These are phyloP conservation scores for Apiospora pterosperma DNA, from an alignment of 2,329 filamentous ascomycete species.

Conservation along the genomic window DNA sequence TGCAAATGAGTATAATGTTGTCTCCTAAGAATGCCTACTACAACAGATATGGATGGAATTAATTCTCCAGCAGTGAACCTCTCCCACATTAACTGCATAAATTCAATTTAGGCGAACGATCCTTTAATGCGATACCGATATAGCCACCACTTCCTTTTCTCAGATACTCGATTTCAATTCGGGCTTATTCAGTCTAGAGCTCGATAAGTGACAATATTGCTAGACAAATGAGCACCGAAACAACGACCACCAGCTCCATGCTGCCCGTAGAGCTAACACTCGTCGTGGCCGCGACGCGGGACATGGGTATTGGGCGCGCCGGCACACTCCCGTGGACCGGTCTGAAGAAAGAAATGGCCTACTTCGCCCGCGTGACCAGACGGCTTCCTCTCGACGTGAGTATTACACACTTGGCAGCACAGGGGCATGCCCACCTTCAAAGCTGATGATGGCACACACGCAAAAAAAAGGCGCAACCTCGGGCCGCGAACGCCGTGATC, in stretches of 20 bases:
- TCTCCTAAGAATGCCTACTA: not conserved
- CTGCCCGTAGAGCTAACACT: conserved; percentile 67
- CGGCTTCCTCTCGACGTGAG: conserved; percentile 44
- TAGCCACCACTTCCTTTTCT: too few species aligned
- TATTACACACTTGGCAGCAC: not conserved
- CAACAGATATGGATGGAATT: too few species aligned
- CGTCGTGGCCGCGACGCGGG: conserved; percentile 87
- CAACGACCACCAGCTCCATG: conserved; percentile 5
- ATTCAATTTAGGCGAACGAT: not conserved
- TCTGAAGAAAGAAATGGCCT: conserved; percentile 87
- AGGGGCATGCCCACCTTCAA: too few species aligned
- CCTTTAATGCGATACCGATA: too few species aligned
- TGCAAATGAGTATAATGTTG: not conserved
- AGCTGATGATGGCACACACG: not conserved
- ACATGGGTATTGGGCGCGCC: conserved; percentile 80
- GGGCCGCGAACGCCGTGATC: conserved; percentile 69
- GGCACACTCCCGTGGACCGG: conserved; percentile 86
- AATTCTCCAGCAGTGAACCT: not conserved
- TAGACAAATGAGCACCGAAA: not conserved
- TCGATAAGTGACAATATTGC: not conserved
- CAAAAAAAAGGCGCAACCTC: conserved; percentile 19
- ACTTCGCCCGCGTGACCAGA: conserved; percentile 88
- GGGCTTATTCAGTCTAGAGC: not conserved
- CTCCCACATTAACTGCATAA: not conserved
- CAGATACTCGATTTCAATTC: not conserved